Evolutionary conservation across 1,284 basidiomycete species (phyloP), one percentile per base, ranked within the genome.

Genomic region (Cystobasidiaceae sp.): DNA sequence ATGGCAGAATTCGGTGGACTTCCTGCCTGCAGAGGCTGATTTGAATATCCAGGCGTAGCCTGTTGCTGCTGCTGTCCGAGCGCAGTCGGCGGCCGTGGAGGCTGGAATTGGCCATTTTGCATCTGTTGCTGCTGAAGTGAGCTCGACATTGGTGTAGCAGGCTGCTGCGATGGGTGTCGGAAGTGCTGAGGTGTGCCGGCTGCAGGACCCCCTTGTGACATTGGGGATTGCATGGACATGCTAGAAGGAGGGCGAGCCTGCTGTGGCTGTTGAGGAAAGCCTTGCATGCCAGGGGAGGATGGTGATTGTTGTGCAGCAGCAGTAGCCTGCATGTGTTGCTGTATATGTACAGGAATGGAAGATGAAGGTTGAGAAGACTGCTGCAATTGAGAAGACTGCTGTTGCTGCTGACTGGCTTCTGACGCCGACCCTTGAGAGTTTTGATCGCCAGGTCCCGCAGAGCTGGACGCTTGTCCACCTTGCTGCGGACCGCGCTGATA

Each of bases 261-360:
- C 46, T 33, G 34, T 34, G 30, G 45, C 19, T 44, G 41, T 41
- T 45, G 43, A 11, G 48, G 44, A 9, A 11, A 15, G 13, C 34
- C 25, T 39, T 45, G 58, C 30, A 34, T 27, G 34, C 44, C 33
- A 17, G 41, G 17, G 4, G 28, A 13, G 11, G 8, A 21, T 9
- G 43, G 56, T 7, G 56, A 37, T 23, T 33, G 45, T 8, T 62
- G 49, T 11, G 28, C 60, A 32, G 48, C 37, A 21, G 46, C 33
- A 7, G 48, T 34, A 2, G 48, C 39, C 45, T 62, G 60, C 21
- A 62, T 62, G 25, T 62, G 60, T 25, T 62, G 60, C 37, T 62
- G 60, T 52, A 62, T 62, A 34, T 62, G 60, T 33, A 50, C 30
- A 6, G 60, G 60, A 30, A 62, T 62, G 9, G 60, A 52, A 9